Conservation (phyloP, 148 eudicot species). For the Salicornia ramosissima region DNA sequence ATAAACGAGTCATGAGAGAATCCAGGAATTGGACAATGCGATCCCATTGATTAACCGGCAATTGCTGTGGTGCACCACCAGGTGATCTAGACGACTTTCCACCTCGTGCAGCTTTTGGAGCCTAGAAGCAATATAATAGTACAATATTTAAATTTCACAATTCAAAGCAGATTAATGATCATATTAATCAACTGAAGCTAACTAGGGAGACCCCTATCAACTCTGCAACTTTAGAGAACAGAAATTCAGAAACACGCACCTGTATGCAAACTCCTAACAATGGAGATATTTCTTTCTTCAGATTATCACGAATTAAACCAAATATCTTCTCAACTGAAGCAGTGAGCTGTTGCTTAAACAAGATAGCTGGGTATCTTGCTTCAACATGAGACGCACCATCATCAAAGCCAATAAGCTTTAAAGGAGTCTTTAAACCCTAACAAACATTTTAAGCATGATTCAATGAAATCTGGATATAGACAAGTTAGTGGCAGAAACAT, state of each 20-base stretch:
- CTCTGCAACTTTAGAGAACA: not conserved
- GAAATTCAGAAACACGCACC: conserved; percentile 34
- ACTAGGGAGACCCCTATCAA: not conserved
- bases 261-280: conserved; percentile 81
- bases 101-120: conserved; percentile 73
- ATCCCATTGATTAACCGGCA: conserved; percentile 80
- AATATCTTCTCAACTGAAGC: conserved; percentile 96
- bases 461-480: not conserved
- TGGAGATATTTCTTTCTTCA: conserved; percentile 97
- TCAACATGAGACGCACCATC: conserved; percentile 77
- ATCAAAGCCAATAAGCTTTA: conserved; percentile 69
- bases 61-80: conserved; percentile 60
- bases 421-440: conserved; percentile 63
- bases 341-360: conserved; percentile 94
- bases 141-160: not conserved
- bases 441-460: not conserved
- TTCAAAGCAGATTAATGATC: not conserved
- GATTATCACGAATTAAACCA: conserved; percentile 92
- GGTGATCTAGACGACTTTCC: conserved; percentile 89
- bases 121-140: conserved; percentile 36
- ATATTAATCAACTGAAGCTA: not conserved
- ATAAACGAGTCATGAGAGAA: conserved; percentile 75
- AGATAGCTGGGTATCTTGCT: conserved; percentile 87
- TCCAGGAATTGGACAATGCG: conserved; percentile 86
- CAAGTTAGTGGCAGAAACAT: no score